Conservation (phyloP, 2,329 filamentous ascomycete species). For the Talaromyces sp. region DNA sequence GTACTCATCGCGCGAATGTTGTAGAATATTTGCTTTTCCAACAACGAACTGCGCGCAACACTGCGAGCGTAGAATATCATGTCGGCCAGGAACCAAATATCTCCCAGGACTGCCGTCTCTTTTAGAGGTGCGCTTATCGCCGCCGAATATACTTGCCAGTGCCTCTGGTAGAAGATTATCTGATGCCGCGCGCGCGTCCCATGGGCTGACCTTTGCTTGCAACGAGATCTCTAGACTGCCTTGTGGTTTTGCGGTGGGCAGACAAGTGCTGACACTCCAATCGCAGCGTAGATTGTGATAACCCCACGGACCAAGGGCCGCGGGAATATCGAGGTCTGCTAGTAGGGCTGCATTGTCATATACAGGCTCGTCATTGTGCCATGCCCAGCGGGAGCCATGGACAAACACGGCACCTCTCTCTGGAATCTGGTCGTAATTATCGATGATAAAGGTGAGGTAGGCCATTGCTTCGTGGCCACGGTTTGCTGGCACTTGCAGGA, state of each 20-base stretch:
- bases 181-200: slow-evolving; percentile 37
- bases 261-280: slow-evolving; percentile 43
- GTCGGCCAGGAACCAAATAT: slow-evolving; percentile 30
- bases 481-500: slow-evolving; percentile 37
- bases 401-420: slow-evolving; percentile 34
- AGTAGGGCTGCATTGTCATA: slow-evolving; percentile 34
- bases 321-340: slow-evolving; percentile 29
- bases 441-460: slow-evolving; percentile 44
- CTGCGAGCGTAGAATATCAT: slow-evolving; percentile 42
- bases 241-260: slow-evolving; percentile 29
- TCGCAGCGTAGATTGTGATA: slow-evolving; percentile 49
- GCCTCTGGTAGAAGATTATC: slow-evolving; percentile 33
- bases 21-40: slow-evolving; percentile 42
- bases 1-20: slow-evolving; percentile 48
- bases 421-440: slow-evolving; percentile 40
- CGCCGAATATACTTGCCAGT: slow-evolving; percentile 30
- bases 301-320: slow-evolving; percentile 33
- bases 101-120: slow-evolving; percentile 4
- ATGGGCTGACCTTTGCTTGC: slow-evolving; percentile 36
- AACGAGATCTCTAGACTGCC: slow-evolving; percentile 37
- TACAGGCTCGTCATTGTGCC: slow-evolving; percentile 40
- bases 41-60: slow-evolving; percentile 56
- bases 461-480: slow-evolving; percentile 44
- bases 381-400: slow-evolving; percentile 40
- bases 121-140: slow-evolving; percentile 29